phyloP scores from a whole-genome alignment of 768 basidiomycete species.

The Tephrocybe sp. region DNA sequence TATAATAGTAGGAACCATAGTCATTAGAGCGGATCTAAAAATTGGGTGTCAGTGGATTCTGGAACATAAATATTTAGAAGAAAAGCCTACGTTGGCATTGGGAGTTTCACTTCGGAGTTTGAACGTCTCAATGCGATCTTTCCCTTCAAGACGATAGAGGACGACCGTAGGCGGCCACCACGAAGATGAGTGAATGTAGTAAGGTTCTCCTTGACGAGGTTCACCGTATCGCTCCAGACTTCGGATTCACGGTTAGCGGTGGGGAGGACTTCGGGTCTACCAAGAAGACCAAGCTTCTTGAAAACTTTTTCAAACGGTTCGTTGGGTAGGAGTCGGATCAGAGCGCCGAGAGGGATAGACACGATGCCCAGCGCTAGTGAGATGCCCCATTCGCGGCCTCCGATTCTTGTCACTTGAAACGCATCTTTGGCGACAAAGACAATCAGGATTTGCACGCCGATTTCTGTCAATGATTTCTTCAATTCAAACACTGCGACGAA shows the following conservation, averaged over 20 bases:
- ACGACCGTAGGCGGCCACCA: conserved; percentile 85
- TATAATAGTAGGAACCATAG: conserved; percentile 53
- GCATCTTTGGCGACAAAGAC: conserved; percentile 91
- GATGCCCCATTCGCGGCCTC: conserved; percentile 91
- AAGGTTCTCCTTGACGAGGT: conserved; percentile 84
- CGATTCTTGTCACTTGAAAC: conserved; percentile 82
- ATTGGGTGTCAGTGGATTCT: too few species aligned
- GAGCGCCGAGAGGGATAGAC: conserved; percentile 83
- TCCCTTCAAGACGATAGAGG: conserved; percentile 83
- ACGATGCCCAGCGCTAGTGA: conserved; percentile 84
- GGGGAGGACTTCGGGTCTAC: conserved; percentile 66
- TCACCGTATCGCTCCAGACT: conserved; percentile 79
- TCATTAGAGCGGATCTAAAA: conserved; percentile 35
- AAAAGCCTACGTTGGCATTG: conserved; percentile 43
- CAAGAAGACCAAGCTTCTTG: conserved; percentile 53
- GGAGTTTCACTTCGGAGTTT: conserved; percentile 47
- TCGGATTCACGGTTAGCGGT: conserved; percentile 57
- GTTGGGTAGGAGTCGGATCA: conserved; percentile 83
- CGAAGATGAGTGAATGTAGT: conserved; percentile 79
- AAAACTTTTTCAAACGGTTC: conserved; percentile 67
- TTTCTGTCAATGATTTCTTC: conserved; percentile 52
- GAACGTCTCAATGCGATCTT: conserved; percentile 51
- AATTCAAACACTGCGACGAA: not conserved
- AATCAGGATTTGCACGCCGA: conserved; percentile 83
- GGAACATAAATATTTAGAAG: too few species aligned